Evolutionary conservation across 768 basidiomycete species (phyloP).

Genomic region (Leccinum disarticulatum): DNA sequence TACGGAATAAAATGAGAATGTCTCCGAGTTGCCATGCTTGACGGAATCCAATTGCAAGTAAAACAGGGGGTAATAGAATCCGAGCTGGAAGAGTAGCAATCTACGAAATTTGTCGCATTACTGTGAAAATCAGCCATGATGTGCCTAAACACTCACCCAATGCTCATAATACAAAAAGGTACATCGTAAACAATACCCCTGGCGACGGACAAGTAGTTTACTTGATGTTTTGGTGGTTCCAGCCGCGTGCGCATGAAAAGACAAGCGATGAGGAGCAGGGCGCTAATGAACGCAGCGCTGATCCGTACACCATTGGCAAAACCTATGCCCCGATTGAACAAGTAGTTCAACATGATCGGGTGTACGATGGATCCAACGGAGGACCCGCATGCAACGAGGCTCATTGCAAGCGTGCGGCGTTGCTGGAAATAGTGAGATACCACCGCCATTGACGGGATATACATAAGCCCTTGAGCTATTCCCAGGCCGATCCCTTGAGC

Average conservation of each 20-base stretch:
- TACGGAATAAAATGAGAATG: constrained; percentile 60
- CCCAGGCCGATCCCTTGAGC: constrained; percentile 49
- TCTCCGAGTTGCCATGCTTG: constrained; percentile 42
- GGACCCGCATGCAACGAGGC: constrained; percentile 41
- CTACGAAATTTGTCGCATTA: constrained; percentile 2
- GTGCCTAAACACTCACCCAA: constrained; percentile 20
- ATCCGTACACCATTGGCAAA: constrained; percentile 51
- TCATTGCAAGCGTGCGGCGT: constrained; percentile 44
- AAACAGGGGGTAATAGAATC: constrained; percentile 52
- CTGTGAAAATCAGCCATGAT: not conserved
- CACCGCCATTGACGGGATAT: constrained; percentile 44
- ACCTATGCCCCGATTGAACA: constrained; percentile 20
- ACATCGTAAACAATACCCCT: constrained; percentile 15
- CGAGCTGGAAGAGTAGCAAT: constrained; percentile 31
- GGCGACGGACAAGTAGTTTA: constrained; percentile 17
- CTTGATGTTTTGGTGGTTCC: constrained; percentile 27
- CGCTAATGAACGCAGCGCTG: constrained; percentile 43
- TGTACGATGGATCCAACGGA: constrained; percentile 28
- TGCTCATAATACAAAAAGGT: constrained; percentile 19
- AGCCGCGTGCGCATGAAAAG: constrained; percentile 41
- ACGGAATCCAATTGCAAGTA: constrained; percentile 57
- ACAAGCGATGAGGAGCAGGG: constrained; percentile 35
- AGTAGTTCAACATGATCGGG: constrained; percentile 34
- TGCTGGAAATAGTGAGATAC: constrained; percentile 45
- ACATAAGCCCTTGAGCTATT: constrained; percentile 45